phyloP scores from a whole-genome alignment of 257 asterid species.

The Buddleja alternifolia region DNA sequence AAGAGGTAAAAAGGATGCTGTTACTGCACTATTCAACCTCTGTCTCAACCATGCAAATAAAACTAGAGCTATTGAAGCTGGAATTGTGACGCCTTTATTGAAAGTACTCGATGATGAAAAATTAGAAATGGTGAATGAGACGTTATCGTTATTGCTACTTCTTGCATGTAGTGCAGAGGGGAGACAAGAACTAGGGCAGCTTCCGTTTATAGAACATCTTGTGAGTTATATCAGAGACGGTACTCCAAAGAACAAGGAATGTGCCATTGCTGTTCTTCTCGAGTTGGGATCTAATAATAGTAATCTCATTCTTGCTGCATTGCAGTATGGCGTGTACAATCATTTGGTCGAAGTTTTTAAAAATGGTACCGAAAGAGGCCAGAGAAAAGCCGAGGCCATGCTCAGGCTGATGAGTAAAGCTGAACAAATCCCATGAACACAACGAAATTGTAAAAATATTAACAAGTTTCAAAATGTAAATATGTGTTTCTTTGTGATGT shows the following conservation, averaged over 20 bases:
- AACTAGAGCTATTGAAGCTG: slow-evolving; percentile 64
- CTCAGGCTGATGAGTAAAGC: slow-evolving; percentile 53
- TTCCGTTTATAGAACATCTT: slow-evolving; percentile 56
- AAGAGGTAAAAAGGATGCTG: slow-evolving; percentile 84
- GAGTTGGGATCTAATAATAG: slow-evolving; percentile 63
- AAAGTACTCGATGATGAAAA: slow-evolving; percentile 49
- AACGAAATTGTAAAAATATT: background rate
- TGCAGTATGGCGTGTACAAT: slow-evolving; percentile 81
- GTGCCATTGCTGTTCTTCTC: slow-evolving; percentile 78
- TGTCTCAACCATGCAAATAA: slow-evolving; percentile 63
- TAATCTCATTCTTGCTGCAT: slow-evolving; percentile 72
- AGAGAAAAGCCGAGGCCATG: slow-evolving; percentile 71
- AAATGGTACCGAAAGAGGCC: slow-evolving; percentile 80
- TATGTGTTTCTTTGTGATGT: background rate
- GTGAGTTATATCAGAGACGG: slow-evolving; percentile 65
- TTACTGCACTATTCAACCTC: slow-evolving; percentile 78
- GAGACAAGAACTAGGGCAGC: slow-evolving; percentile 67
- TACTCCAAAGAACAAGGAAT: slow-evolving; percentile 73
- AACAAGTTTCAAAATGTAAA: background rate
- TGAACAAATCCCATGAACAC: slow-evolving; percentile 54
- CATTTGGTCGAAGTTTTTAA: slow-evolving; percentile 54
- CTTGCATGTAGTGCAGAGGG: slow-evolving; percentile 64
- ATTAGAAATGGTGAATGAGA: slow-evolving; percentile 74
- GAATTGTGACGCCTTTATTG: slow-evolving; percentile 56
- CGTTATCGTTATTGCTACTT: slow-evolving; percentile 56